Percentiles rank a stretch among this genome's conserved stretches.
These are phyloP conservation scores for Hirschfeldia incana DNA, from an alignment of 345 rosid genomes.

Conservation along the genomic window DNA sequence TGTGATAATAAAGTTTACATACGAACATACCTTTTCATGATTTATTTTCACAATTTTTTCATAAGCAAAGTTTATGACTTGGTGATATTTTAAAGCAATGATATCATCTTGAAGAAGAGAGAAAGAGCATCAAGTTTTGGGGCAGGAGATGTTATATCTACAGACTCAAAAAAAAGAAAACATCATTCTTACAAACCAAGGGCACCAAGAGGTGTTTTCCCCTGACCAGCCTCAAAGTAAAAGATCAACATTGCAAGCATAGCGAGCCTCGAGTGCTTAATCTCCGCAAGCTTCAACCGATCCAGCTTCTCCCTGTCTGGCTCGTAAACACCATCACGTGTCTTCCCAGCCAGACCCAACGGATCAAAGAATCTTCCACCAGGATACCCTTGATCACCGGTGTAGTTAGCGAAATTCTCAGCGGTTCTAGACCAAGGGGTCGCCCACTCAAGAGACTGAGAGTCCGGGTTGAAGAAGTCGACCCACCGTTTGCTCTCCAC, in stretches of 20 bases:
- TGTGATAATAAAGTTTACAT: conserved; percentile 25
- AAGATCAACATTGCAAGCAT: conserved; percentile 95
- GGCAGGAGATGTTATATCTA: conserved; percentile 41
- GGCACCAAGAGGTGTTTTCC: conserved; percentile 95
- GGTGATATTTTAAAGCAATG: conserved; percentile 8
- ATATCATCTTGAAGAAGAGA: conserved; percentile 6
- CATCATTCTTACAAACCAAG: conserved; percentile 67
- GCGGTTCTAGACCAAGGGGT: conserved; percentile 95
- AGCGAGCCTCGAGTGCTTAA: conserved; percentile 91
- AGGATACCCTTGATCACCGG: conserved; percentile 96
- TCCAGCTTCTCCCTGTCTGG: conserved; percentile 85
- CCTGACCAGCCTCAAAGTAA: conserved; percentile 97
- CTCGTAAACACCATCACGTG: conserved; percentile 62
- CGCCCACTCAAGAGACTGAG: conserved; percentile 96
- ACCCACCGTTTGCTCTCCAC: conserved; percentile 99
- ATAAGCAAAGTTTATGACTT: background rate
- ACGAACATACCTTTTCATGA: background rate
- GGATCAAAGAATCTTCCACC: conserved; percentile 98
- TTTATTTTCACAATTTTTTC: background rate
- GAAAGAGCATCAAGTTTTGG: no score
- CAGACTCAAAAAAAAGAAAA: conserved; percentile 24
- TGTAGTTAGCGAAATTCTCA: conserved; percentile 79
- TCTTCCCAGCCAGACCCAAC: conserved; percentile 66
- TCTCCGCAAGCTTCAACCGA: conserved; percentile 91
- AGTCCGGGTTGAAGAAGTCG: conserved; percentile 93